Evolutionary conservation across 148 eudicot species (phyloP).

Genomic region (Silene uniflora): DNA sequence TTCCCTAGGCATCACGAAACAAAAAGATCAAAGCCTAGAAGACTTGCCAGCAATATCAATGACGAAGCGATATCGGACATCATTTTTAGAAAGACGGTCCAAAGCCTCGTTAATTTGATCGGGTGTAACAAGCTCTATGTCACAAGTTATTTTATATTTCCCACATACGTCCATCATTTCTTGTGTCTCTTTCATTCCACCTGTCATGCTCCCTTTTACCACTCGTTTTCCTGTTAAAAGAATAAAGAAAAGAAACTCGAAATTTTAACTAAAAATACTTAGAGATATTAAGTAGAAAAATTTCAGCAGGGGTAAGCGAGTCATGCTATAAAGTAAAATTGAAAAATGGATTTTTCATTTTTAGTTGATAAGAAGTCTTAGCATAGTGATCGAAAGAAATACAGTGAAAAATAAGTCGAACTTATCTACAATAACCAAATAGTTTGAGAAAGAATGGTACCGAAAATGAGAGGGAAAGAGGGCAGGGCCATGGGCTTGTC

Average conservation of each 20-base stretch:
- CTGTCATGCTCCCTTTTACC: slow-evolving; percentile 83
- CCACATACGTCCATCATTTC: slow-evolving; percentile 86
- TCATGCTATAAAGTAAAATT: no score
- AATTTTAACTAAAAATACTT: no score
- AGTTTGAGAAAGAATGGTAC: slow-evolving; percentile 18
- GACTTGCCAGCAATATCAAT: slow-evolving; percentile 56
- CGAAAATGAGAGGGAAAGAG: slow-evolving; percentile 74
- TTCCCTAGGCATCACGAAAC: no score
- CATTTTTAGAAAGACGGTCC: slow-evolving; percentile 59
- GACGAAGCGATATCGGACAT: slow-evolving; percentile 81
- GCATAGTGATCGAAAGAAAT: not conserved
- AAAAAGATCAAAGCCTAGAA: slow-evolving; percentile 30
- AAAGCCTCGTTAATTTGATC: slow-evolving; percentile 59
- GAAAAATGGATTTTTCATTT: no score
- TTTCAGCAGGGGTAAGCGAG: no score
- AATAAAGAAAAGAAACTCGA: no score
- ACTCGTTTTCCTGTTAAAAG: slow-evolving; percentile 65
- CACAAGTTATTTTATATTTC: slow-evolving; percentile 61
- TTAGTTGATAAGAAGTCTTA: not conserved
- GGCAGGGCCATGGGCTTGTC: slow-evolving; percentile 86
- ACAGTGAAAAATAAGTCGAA: no score
- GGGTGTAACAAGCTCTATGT: slow-evolving; percentile 48
- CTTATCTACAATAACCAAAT: no score
- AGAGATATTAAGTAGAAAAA: no score
- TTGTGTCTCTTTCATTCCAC: slow-evolving; percentile 74